A percentile compares a stretch with the other conserved stretches of the same genome.
phyloP scores from a whole-genome alignment of 148 eudicot genomes.

The Hydrangea macrophylla region DNA sequence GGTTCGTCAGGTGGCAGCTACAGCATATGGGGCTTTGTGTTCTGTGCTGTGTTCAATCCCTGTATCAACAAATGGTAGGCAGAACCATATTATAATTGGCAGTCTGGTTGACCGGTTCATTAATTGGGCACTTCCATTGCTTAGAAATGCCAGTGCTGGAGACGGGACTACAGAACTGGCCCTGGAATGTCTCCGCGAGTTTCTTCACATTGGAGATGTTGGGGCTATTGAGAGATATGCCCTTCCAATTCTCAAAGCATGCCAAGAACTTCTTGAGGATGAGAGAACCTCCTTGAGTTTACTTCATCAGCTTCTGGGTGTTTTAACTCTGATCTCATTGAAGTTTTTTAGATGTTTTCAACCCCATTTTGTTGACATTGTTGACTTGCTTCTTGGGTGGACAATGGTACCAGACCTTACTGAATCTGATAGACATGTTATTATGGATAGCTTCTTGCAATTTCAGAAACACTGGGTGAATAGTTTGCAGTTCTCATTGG shows the following conservation, averaged over 20 bases:
- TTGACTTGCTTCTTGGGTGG: slow-evolving; percentile 98
- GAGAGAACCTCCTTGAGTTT: slow-evolving; percentile 85
- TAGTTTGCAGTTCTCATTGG: slow-evolving; percentile 78
- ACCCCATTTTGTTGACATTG: slow-evolving; percentile 92
- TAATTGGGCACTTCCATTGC: slow-evolving; percentile 80
- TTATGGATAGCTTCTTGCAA: slow-evolving; percentile 85
- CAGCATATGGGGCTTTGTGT: slow-evolving; percentile 86
- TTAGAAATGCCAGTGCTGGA: slow-evolving; percentile 38
- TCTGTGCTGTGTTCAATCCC: slow-evolving; percentile 66
- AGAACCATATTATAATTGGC: slow-evolving; percentile 60
- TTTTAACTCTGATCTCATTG: slow-evolving; percentile 73
- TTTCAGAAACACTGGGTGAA: slow-evolving; percentile 97
- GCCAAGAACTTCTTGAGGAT: slow-evolving; percentile 91
- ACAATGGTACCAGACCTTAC: slow-evolving; percentile 89
- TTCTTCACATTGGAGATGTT: slow-evolving; percentile 79
- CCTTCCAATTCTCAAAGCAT: slow-evolving; percentile 73
- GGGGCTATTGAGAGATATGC: slow-evolving; percentile 76
- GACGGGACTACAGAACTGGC: slow-evolving; percentile 67
- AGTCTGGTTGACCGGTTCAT: slow-evolving; percentile 75
- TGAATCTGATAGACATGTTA: slow-evolving; percentile 68
- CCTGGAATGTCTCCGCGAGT: slow-evolving; percentile 72
- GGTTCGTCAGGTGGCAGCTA: slow-evolving; percentile 76
- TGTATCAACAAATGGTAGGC: slow-evolving; percentile 68
- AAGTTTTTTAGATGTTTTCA: slow-evolving; percentile 83
- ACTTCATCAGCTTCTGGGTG: slow-evolving; percentile 62